Evolutionary conservation across 2,329 filamentous ascomycete species (phyloP).

Genomic region (Escovopsis sp.): DNA sequence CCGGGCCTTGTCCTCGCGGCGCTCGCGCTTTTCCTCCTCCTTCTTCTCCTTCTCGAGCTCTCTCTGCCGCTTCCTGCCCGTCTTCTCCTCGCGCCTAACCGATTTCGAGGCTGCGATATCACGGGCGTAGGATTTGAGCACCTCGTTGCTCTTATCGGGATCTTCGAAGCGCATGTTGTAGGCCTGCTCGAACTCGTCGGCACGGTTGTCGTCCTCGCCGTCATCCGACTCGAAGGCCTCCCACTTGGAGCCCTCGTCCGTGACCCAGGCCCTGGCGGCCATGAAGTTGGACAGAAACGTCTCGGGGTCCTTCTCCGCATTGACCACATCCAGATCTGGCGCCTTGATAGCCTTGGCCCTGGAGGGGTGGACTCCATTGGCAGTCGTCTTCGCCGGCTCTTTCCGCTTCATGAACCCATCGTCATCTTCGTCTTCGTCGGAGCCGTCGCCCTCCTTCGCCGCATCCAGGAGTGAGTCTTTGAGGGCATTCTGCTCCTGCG

Average conservation of each 20-base stretch:
- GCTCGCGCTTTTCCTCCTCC: conserved; percentile 62
- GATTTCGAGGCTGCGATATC: conserved; percentile 70
- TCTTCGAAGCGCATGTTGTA: conserved; percentile 97
- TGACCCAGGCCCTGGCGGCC: conserved; percentile 79
- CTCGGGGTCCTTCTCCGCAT: conserved; percentile 80
- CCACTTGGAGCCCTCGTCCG: conserved; percentile 49
- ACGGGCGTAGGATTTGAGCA: conserved; percentile 76
- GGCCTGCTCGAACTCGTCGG: conserved; percentile 79
- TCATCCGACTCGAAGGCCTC: conserved; percentile 88
- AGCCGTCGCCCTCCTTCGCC: conserved; percentile 29
- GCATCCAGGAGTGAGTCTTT: conserved; percentile 66
- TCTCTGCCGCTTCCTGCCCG: conserved; percentile 59
- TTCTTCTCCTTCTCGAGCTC: conserved; percentile 65
- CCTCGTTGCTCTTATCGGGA: conserved; percentile 74
- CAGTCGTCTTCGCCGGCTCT: conserved; percentile 25
- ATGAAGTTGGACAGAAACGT: conserved; percentile 92
- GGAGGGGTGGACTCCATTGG: conserved; percentile 42
- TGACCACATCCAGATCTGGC: conserved; percentile 50
- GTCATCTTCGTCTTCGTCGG: conserved; percentile 38
- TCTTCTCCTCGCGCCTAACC: conserved; percentile 72
- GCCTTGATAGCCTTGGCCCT: conserved; percentile 31
- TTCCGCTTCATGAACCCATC: conserved; percentile 64
- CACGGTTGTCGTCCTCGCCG: conserved; percentile 57
- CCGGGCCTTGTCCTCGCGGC: conserved; percentile 67
- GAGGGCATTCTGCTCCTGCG: conserved; percentile 73